Evolutionary conservation across 805 yeast species (phyloP).

Genomic region (Wickerhamiella galacta): DNA sequence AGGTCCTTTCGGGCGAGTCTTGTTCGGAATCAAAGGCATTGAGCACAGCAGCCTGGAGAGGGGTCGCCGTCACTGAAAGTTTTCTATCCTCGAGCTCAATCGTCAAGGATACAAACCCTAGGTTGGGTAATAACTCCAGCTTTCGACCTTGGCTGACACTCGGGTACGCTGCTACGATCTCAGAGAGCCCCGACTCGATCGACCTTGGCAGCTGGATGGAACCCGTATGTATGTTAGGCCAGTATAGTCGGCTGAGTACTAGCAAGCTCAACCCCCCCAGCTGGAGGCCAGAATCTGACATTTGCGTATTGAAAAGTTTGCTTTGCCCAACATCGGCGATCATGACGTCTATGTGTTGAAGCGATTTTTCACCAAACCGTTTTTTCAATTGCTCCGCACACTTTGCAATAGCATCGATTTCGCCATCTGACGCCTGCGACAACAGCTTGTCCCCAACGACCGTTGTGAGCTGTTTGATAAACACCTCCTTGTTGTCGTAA

Average conservation of each 20-base stretch:
- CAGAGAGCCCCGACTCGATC: too few species aligned
- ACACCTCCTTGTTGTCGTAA: slow-evolving; percentile 49
- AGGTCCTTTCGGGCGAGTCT: slow-evolving; percentile 19
- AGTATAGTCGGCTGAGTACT: slow-evolving; percentile 59
- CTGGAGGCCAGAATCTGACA: slow-evolving; percentile 10
- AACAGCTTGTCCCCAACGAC: slow-evolving; percentile 45
- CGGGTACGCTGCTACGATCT: slow-evolving; percentile 21
- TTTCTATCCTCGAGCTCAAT: slow-evolving; percentile 36
- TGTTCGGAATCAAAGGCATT: slow-evolving; percentile 34
- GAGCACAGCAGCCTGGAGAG: slow-evolving; percentile 55
- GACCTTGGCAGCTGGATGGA: too few species aligned
- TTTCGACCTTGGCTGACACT: slow-evolving; percentile 38
- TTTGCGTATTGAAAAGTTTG: slow-evolving; percentile 6
- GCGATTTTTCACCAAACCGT: slow-evolving; percentile 49
- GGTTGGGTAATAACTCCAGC: slow-evolving; percentile 37
- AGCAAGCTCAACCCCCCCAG: slow-evolving; percentile 16
- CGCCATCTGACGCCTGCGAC: slow-evolving; percentile 16
- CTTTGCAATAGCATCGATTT: slow-evolving; percentile 22
- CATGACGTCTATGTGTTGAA: slow-evolving; percentile 71
- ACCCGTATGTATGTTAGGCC: slow-evolving; percentile 43
- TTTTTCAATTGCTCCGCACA: slow-evolving; percentile 39
- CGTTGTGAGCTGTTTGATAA: slow-evolving; percentile 46
- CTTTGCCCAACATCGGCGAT: slow-evolving; percentile 32
- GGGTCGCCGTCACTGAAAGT: slow-evolving; percentile 34
- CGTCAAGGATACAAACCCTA: slow-evolving; percentile 47